Evolutionary conservation across 1,284 basidiomycete species (phyloP), one percentile per base, ranked within the genome.

Genomic region (Apiotrichum gamsii): DNA sequence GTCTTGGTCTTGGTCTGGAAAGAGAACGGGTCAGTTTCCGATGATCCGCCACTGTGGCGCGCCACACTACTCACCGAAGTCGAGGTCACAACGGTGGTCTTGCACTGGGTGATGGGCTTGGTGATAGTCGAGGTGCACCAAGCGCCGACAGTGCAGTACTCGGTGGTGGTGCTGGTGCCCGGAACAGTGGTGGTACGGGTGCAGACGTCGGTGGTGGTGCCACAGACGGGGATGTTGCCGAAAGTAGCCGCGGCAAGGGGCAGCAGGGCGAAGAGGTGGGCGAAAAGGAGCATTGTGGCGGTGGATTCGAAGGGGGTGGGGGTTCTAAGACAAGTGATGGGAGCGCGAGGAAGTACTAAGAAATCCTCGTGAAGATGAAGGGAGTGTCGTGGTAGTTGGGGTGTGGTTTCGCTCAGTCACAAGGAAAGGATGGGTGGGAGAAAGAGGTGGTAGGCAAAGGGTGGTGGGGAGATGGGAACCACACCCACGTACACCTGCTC

Each of bases 121-220:
- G 35, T 39, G 29, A 19, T 21, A 18, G 47, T 48, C 18, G 23
- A 15, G 13, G 47, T 48, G 24, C 47, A 43, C 30, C 36, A 33
- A n/a, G 32, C 46, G 8, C 34, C 29, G 25, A 21, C 20, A 6
- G 46, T 38, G 20, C n/a, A 18, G 29, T 25, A 37, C 9, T 23
- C 21, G 6, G 46, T 47, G 11, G 39, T 19, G 13, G 34, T 24
- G 13, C 15, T n/a, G 11, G 25, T 9, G n/a, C 21, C 30, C 14
- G 18, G 35, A 6, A 48, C 36, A 16, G 35, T 38, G 29, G 40
- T 32, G 8, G 35, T 38, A 20, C 35, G 4, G 8, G 23, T 31
- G 43, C 33, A 30, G 16, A 28, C 35, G 11, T n/a, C 20, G 3
- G 43, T 45, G 15, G 9, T 14, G 14, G 48, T 49, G 21, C 48